Base-by-base conservation (phyloP, 371 early-diverging fungal genomes). In the Dinochytrium kinnereticum region DNA sequence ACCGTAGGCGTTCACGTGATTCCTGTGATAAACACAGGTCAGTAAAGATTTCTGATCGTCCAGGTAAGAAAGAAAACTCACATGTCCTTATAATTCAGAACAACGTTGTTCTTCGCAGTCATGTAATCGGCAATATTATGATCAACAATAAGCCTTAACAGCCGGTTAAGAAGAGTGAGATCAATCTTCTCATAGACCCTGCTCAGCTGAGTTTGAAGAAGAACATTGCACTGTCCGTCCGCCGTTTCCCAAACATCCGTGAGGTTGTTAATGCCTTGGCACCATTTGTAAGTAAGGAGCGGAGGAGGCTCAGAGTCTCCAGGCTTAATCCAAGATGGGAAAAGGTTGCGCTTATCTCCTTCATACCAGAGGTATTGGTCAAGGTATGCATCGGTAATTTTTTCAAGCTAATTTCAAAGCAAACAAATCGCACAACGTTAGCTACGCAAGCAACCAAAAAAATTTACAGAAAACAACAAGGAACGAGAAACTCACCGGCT, bases 361-460 rank as follows among this genome's bases (percentile, higher is more conserved):
- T 99, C 98, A 81, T 99, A 98, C 97, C 98, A 99, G 30, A 99
- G 88, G 79, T 99, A 99, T 79, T 98, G 98, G 82, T 98, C 98
- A 70, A 99, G 86, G 76, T 98, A 99, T 21, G 98, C 97, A 84
- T 99, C 99, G 0, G 96, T 96, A 68, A 99, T 96, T 88, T 97
- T 98, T 80, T 99, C 99, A 40, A 99, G 85, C 34, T 72, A 51
- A 30, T 59, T 19, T 36, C n/a, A 69, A 17, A 59, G 10, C 21
- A 51, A 38, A 55, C 37, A 67, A 40, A 67, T 49, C 39, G 49
- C 10, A n/a, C n/a, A n/a, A n/a, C n/a, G n/a, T n/a, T n/a, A n/a
- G n/a, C n/a, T n/a, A n/a, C n/a, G n/a, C n/a, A n/a, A 26, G 65
- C 30, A 65, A 36, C 61, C 26, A n/a, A n/a, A n/a, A 68, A 39